A percentile compares a stretch with the other conserved stretches of the same genome.
These are phyloP conservation scores for Ophiocordyceps sinensis DNA, from an alignment of 2,329 filamentous ascomycete species.

Conservation along the genomic window DNA sequence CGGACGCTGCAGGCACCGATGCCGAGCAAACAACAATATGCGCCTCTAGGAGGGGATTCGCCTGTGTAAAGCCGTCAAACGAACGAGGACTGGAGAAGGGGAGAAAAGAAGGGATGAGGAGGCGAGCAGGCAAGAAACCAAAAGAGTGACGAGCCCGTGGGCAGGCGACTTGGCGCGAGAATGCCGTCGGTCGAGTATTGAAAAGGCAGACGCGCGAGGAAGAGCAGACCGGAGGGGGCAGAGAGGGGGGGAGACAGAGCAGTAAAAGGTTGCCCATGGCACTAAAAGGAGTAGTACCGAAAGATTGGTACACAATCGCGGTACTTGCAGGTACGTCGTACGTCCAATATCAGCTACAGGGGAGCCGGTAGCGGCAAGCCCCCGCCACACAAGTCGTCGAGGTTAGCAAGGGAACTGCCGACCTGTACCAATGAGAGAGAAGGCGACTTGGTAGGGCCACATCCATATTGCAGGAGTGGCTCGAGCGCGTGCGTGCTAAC, in stretches of 20 bases:
- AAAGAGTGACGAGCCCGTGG: conserved; percentile 45
- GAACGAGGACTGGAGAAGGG: neutral
- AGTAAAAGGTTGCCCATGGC: neutral
- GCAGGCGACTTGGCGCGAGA: conserved; percentile 25
- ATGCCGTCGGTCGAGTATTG: conserved; percentile 20
- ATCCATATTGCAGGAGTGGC: no score
- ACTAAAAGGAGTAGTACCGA: neutral
- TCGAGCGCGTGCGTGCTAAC: neutral
- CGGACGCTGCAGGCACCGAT: neutral
- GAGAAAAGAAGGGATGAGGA: conserved; percentile 24
- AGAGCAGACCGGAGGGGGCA: neutral
- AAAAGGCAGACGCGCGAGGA: conserved; percentile 14
- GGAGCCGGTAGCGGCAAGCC: no score
- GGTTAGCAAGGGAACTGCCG: no score
- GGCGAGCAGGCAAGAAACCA: conserved; percentile 11
- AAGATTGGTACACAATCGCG: neutral
- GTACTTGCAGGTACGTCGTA: no score
- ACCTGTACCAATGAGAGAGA: no score
- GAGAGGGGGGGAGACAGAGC: neutral
- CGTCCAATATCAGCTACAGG: no score
- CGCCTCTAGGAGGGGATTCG: neutral
- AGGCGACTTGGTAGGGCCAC: no score
- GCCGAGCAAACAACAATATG: neutral
- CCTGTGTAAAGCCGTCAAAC: neutral
- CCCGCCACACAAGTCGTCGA: no score